Evolutionary conservation across 2,329 filamentous ascomycete genomes (phyloP), one percentile per base, ranked within the genome.

Genomic region (Arthroderma sp.): DNA sequence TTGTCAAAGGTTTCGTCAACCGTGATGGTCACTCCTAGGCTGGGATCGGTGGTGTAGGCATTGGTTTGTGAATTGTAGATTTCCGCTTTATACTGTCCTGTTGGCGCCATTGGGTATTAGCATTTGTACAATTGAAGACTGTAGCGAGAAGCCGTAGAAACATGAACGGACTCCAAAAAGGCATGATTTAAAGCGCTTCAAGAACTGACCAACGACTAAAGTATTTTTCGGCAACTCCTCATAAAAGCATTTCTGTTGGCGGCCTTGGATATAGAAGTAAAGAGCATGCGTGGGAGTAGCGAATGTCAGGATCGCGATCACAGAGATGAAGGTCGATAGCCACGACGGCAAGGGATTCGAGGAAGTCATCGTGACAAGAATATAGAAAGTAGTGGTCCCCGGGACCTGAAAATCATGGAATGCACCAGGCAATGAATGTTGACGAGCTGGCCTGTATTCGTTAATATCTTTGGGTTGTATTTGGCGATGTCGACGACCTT

Each of bases 171-270:
- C 7, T 28, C 28, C 4, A 10, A 15, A 27, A 22, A 29, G 4
- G 28, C 11, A 33, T 3, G 22, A 6, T 4, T 36, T 33, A 38
- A 31, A 9, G 10, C 3, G n/a, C 15, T 15, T 4, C 6, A 34
- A 22, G 28, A 36, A 29, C 43, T 45, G 36, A 82, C 78, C 91
- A 48, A 95, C 88, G 45, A 98, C 89, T 47, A 98, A 71, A 9
- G 91, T 96, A 66, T 94, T 89, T 73, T 96, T 95, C 53, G 91
- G 88, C 48, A 98, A 77, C 67, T 96, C 89, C 71, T 98, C 91
- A 69, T 84, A 94, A 78, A 98, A 98, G 70, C 91, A 98, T 70
- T 93, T 95, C 54, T 86, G 82, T 53, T 77, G 71, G 41, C 77
- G 75, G 58, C 83, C 85, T 63, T 96, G 87, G 65, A 96, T 81